Evolutionary conservation across 495 filamentous ascomycete genomes (phyloP), one percentile per base, ranked within the genome.

Genomic region (Trichoderma gamsii): DNA sequence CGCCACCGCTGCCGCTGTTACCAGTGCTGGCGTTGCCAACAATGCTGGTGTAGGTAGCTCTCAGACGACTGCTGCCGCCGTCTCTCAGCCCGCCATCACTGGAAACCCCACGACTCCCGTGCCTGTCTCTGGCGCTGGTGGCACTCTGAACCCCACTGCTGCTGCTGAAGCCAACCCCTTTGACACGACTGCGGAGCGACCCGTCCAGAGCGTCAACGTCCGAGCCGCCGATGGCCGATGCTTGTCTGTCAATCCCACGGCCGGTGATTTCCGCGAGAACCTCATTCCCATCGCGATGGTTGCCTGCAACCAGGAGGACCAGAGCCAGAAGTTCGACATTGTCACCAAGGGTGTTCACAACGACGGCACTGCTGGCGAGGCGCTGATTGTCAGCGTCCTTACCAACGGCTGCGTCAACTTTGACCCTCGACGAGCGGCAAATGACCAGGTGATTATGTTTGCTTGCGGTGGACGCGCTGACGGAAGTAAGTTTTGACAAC

Each of bases 211-310:
- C 43, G 80, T 81, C 21, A 75, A 75, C 49, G 81, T 86, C 72
- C 74, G 81, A 43, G 78, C 79, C 3, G 76, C 81, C 0, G 78
- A 83, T 64, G 83, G 83, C 7, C 73, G 81, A 52, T 86, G 83
- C 64, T 76, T 86, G 43, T 85, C 81, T 65, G 72, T 86, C 67
- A 78, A 86, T 65, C 81, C 83, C 1, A 83, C 80, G 0, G 83
- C 81, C 2, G 83, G 83, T 25, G 83, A 86, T 52, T 86, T 86
- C 74, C 79, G 83, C 1, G 75, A 85, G 72, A 85, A 86, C 68
- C 69, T 86, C 52, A 84, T 86, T 56, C 83, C 83, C 0, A 75
- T 86, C 15, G 72, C 73, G 5, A 43, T 84, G 15, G 80, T 81
- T 27, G 68, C 74, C 1, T 86, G 83, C 73, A 72, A 74, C 1